phyloP scores from a whole-genome alignment of 306 rosid genomes.

The Medicago truncatula region DNA sequence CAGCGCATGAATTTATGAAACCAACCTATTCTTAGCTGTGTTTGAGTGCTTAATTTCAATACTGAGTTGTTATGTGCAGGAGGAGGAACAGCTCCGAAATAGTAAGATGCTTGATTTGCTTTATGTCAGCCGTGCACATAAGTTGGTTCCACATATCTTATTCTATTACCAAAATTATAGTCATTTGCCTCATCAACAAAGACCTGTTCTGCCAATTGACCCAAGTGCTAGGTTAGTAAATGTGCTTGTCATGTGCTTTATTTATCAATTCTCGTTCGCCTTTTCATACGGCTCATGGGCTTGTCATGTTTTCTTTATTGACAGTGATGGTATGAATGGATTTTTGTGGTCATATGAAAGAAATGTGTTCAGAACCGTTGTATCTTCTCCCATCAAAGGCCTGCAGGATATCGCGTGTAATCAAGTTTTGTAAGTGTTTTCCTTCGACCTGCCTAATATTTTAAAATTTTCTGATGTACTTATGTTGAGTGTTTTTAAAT shows the following conservation, averaged over 20 bases:
- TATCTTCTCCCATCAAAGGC: conserved; percentile 78
- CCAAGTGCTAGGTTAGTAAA: conserved; percentile 70
- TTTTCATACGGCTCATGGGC: conserved; percentile 26
- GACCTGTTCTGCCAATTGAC: conserved; percentile 52
- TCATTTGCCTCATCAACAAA: conserved; percentile 51
- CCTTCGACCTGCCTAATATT: conserved; percentile 37
- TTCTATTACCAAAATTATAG: conserved; percentile 50
- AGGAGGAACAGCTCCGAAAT: conserved; percentile 76
- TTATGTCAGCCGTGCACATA: conserved; percentile 69
- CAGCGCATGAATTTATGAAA: conserved; percentile 15
- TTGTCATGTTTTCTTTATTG: conserved; percentile 29
- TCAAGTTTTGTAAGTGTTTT: conserved; percentile 79
- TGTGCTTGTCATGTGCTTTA: conserved; percentile 35
- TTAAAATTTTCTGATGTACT: conserved; percentile 36
- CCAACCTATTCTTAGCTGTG: conserved; percentile 25
- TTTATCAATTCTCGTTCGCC: conserved; percentile 21
- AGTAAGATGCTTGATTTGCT: conserved; percentile 83
- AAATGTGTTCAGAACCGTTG: conserved; percentile 55
- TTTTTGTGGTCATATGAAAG: conserved; percentile 74
- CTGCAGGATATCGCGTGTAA: conserved; percentile 66
- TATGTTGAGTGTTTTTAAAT: conserved; percentile 44
- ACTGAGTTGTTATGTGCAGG: conserved; percentile 61
- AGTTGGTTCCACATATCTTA: conserved; percentile 61
- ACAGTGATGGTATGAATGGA: conserved; percentile 96
- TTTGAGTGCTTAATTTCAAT: conserved; percentile 43